phyloP scores from a whole-genome alignment of 1,284 basidiomycete species.

The Tetrapyrgos nigripes region DNA sequence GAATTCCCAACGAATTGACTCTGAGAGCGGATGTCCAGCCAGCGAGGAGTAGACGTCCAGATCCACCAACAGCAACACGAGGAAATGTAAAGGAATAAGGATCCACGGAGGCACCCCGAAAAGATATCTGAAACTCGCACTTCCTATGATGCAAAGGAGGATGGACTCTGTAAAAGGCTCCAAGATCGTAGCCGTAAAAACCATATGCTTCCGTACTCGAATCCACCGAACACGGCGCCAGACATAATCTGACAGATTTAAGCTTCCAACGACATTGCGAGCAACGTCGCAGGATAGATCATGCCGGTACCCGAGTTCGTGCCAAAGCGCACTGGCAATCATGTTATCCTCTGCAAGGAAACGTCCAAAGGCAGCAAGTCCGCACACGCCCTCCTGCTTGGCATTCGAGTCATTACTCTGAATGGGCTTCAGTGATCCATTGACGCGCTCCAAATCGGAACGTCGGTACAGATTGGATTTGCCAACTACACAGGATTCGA shows the following conservation, averaged over 20 bases:
- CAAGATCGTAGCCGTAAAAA: constrained; percentile 78
- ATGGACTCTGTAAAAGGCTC: constrained; percentile 93
- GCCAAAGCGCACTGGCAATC: constrained; percentile 91
- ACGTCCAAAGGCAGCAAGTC: constrained; percentile 80
- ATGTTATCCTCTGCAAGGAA: constrained; percentile 97
- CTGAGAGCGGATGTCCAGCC: constrained; percentile 69
- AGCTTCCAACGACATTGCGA: constrained; percentile 86
- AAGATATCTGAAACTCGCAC: constrained; percentile 62
- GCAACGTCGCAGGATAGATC: constrained; percentile 90
- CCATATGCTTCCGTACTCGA: constrained; percentile 93
- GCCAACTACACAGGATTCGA: constrained; percentile 97
- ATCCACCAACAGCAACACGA: constrained; percentile 71
- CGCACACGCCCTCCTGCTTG: constrained; percentile 46
- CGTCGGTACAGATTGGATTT: constrained; percentile 96
- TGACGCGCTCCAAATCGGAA: constrained; percentile 81
- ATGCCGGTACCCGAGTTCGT: constrained; percentile 86
- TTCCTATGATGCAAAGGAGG: constrained; percentile 69
- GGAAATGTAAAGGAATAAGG: constrained; percentile 62
- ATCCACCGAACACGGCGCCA: constrained; percentile 92
- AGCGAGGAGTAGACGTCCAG: constrained; percentile 76
- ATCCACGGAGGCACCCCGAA: constrained; percentile 57
- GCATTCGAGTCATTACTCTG: constrained; percentile 30
- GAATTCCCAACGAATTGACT: constrained; percentile 61
- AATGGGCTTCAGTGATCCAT: constrained; percentile 61
- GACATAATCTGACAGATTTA: constrained; percentile 84